A percentile compares a stretch with the other conserved stretches of the same genome.
Conservation (phyloP, 768 basidiomycete species). For the Jaapia argillacea region DNA sequence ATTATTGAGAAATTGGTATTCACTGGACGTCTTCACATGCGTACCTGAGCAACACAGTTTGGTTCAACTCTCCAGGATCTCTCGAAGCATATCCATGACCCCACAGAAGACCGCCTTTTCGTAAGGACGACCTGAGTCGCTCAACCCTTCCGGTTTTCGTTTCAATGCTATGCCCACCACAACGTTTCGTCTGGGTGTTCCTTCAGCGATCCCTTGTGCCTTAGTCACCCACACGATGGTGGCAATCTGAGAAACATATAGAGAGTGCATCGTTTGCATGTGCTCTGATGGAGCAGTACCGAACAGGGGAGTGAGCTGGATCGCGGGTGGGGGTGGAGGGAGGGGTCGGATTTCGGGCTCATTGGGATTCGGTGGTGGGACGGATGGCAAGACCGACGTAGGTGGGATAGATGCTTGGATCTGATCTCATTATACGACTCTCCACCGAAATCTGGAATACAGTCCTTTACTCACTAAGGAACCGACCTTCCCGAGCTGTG, state of each 20-base stretch:
- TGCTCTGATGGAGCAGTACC: conserved; percentile 66
- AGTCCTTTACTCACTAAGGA: conserved; percentile 47
- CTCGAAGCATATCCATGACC: conserved; percentile 33
- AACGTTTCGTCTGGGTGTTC: conserved; percentile 40
- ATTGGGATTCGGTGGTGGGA: conserved; percentile 23
- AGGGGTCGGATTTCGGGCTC: conserved; percentile 27
- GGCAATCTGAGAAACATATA: conserved; percentile 83
- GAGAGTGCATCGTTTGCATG: conserved; percentile 58
- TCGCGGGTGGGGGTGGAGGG: conserved; percentile 58
- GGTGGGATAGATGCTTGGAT: conserved; percentile 74
- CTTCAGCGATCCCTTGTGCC: conserved; percentile 27
- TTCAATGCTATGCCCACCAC: conserved; percentile 68
- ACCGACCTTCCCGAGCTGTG: conserved; percentile 88
- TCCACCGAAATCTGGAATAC: neutral
- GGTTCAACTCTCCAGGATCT: too few species aligned
- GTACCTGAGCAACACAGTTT: too few species aligned
- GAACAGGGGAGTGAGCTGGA: conserved; percentile 69
- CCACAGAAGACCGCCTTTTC: conserved; percentile 31
- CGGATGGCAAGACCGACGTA: conserved; percentile 40
- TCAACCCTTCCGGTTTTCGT: conserved; percentile 11
- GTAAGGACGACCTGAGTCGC: conserved; percentile 9
- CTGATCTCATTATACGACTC: conserved; percentile 27
- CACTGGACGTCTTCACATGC: too few species aligned
- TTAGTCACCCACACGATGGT: conserved; percentile 68
- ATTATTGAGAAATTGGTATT: too few species aligned